Base-by-base conservation (phyloP, 1,284 basidiomycete species). In the Entoloma clypeatum region DNA sequence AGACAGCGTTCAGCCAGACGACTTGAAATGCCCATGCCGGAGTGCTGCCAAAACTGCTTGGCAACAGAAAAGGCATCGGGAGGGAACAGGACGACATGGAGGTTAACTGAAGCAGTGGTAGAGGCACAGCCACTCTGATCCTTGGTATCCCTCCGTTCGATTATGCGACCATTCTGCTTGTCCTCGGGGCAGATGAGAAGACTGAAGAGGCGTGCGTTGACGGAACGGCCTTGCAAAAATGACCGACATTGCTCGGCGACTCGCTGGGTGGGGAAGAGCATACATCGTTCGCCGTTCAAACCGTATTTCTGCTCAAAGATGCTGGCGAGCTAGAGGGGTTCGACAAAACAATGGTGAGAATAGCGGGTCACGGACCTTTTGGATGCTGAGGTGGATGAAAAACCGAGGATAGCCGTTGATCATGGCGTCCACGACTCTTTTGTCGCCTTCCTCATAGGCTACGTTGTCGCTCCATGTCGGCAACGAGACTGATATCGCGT, bases 401-500 rank as follows among this genome's bases (percentile, higher is more conserved):
- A 99, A 99, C 34, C 96, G 73, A 0, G 96, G 96, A 59, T 99
- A 99, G n/a, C 95, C 96, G 4, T 84, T 82, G 42, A 88, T 77
- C 92, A 98, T 94, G 11, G 69, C 72, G 42, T 89, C 76, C 2
- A 86, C 61, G 5, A 99, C 83, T 25, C 92, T 75, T 53, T 83
- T 79, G n/a, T 87, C 81, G 9, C 92, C 92, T 56, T 93, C 87
- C 63, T 98, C 95, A 55, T 98, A 99, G 9, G 76, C 94, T 34
- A 99, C 79, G 53, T 88, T 92, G 64, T 98, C 96, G 37, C 72
- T 69, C 95, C 95, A 99, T 13, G 79, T 91, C 0, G 96, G 96
- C 1, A 99, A 74, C 5, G 93, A 97, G n/a, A 98, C 94, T 1
- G 92, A 95, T 47, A 98, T 92, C 26, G 96, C 96, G 58, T 99